phyloP scores from a whole-genome alignment of 371 early-diverging fungal genomes.

The Cokeromyces recurvatus region DNA sequence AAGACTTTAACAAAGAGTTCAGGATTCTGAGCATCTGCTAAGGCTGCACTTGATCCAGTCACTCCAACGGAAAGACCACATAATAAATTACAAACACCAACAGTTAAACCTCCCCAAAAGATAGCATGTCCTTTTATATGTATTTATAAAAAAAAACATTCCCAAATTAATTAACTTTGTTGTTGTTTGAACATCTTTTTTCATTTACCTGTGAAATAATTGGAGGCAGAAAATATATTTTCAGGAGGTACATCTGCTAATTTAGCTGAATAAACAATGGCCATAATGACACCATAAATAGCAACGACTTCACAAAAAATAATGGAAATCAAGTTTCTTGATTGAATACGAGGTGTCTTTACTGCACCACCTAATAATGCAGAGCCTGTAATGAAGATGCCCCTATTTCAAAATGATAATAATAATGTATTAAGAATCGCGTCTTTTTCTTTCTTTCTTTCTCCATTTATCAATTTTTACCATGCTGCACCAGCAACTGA shows the following conservation, averaged over 20 bases:
- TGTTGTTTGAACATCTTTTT: background rate
- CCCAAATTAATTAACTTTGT: background rate
- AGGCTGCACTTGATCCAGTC: slow-evolving; percentile 89
- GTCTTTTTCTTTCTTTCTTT: background rate
- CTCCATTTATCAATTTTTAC: slow-evolving; percentile 41
- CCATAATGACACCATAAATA: slow-evolving; percentile 97
- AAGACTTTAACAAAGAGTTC: slow-evolving; percentile 94
- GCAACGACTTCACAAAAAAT: slow-evolving; percentile 99
- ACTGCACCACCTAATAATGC: slow-evolving; percentile 92
- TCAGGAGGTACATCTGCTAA: slow-evolving; percentile 51
- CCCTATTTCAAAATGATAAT: slow-evolving; percentile 50
- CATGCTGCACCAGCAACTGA: slow-evolving; percentile 96
- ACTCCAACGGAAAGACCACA: slow-evolving; percentile 96
- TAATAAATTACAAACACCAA: slow-evolving; percentile 89
- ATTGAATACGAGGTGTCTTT: slow-evolving; percentile 88
- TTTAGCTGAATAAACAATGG: slow-evolving; percentile 92
- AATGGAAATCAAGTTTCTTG: slow-evolving; percentile 95
- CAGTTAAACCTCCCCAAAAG: slow-evolving; percentile 96
- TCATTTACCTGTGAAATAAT: slow-evolving; percentile 58
- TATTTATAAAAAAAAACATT: too few species aligned
- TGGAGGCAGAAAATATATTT: slow-evolving; percentile 43
- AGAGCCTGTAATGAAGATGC: slow-evolving; percentile 92
- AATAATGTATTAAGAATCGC: too few species aligned
- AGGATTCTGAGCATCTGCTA: slow-evolving; percentile 95
- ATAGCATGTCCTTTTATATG: slow-evolving; percentile 77